phyloP scores from a whole-genome alignment of 2,329 filamentous ascomycete species.

The Achaetomium macrosporum region DNA sequence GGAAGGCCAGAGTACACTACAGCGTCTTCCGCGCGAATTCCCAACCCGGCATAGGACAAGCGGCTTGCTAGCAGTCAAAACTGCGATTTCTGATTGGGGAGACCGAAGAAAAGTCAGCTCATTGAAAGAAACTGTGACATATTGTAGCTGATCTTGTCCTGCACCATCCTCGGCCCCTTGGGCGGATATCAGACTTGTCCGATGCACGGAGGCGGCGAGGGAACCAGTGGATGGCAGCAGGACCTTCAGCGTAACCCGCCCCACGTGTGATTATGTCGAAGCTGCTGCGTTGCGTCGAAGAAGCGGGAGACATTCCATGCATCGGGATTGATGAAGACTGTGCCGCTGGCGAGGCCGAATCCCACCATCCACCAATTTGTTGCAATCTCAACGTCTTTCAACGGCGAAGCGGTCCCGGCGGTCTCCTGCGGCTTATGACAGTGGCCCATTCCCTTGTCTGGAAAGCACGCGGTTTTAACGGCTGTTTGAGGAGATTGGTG shows the following conservation, averaged over 20 bases:
- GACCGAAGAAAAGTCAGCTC: no score
- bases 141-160: no score
- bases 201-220: not conserved
- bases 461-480: not conserved
- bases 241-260: not conserved
- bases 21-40: no score
- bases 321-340: slow-evolving; percentile 2
- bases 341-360: slow-evolving; percentile 12
- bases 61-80: no score
- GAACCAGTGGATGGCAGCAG: not conserved
- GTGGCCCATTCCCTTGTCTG: no score
- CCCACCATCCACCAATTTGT: not conserved
- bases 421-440: no score
- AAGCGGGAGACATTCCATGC: not conserved
- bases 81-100: no score
- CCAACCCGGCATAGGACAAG: no score
- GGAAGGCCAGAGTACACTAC: no score
- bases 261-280: slow-evolving; percentile 1
- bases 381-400: not conserved
- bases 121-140: no score
- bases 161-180: no score
- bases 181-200: not conserved
- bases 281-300: not conserved
- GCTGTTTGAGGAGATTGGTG: not conserved
- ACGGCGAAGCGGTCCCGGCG: not conserved